Percentiles rank a stretch among this genome's conserved stretches.
phyloP scores from a whole-genome alignment of 2,329 filamentous ascomycete genomes.

The Curvularia sp. region DNA sequence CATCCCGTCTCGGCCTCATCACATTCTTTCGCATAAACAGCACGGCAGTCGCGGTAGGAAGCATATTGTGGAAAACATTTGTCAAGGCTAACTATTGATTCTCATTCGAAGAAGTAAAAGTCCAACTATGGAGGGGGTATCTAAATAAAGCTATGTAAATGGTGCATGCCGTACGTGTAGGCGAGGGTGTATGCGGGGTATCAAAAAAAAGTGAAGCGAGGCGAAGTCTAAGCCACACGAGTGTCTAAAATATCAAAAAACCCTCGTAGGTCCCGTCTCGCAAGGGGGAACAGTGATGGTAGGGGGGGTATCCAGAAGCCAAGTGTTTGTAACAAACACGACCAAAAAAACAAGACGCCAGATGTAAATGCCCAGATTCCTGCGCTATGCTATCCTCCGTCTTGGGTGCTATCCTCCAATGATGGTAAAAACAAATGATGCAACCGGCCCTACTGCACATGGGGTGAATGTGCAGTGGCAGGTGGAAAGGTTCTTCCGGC shows the following conservation, averaged over 20 bases:
- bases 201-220: background rate
- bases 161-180: background rate
- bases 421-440: background rate
- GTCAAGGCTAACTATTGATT: background rate
- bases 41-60: background rate
- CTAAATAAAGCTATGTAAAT: slow-evolving; percentile 25
- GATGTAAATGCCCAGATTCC: slow-evolving; percentile 11
- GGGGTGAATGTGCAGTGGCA: background rate
- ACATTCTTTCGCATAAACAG: background rate
- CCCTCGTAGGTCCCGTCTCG: background rate
- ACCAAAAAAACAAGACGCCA: slow-evolving; percentile 7
- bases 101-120: background rate
- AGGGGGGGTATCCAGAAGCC: slow-evolving; percentile 27
- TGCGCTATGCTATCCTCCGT: slow-evolving; percentile 10
- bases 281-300: slow-evolving; percentile 17
- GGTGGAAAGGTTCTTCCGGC: background rate
- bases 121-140: slow-evolving; percentile 6
- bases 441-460: background rate
- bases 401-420: background rate
- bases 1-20: background rate
- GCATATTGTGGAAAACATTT: background rate
- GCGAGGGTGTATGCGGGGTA: slow-evolving; percentile 2
- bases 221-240: slow-evolving; percentile 12
- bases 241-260: background rate
- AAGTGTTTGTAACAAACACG: slow-evolving; percentile 19